Base-by-base conservation (phyloP, 495 filamentous ascomycete species). In the Apiosordaria backusii region DNA sequence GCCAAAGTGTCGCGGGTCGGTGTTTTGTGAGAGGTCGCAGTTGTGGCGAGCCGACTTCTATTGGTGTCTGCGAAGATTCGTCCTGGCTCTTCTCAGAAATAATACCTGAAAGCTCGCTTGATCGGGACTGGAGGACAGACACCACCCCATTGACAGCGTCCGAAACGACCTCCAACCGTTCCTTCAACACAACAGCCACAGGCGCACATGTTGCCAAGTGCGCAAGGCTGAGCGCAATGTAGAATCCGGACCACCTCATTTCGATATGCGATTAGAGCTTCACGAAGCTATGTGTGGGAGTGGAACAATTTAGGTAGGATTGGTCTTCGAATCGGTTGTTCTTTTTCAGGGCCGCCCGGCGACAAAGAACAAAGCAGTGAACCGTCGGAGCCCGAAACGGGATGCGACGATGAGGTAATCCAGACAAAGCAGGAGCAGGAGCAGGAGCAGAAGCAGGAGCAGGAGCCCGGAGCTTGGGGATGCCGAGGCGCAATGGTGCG, bases 211-310 rank as follows among this genome's bases (percentile, higher is more conserved):
- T 26, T 4, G 63, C 72, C 18, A 71, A 13, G 6, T 65, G 65
- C 52, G 70, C 72, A 13, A 63, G 29, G 55, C 65, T 24, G 29
- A 74, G 59, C 15, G 67, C 67, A 55, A 70, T 35, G 21, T 55
- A 71, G 27, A 74, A 18, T 54, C 23, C 50, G 18, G 21, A 61
- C 25, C 53, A 5, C 63, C 67, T 76, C 74, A 74, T 76, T 4
- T 50, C 68, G 61, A 27, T 45, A 58, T 50, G 19, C 13, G 35
- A 45, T 15, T 15, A 45, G n/a, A n/a, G n/a, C n/a, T n/a, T n/a
- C n/a, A n/a, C n/a, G n/a, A n/a, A n/a, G n/a, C n/a, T n/a, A n/a
- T n/a, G n/a, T n/a, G n/a, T n/a, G n/a, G n/a, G n/a, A n/a, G n/a
- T n/a, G n/a, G n/a, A n/a, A n/a, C n/a, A n/a, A n/a, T n/a, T n/a